phyloP scores from a whole-genome alignment of 1,284 basidiomycete genomes.

The Boletus sp. region DNA sequence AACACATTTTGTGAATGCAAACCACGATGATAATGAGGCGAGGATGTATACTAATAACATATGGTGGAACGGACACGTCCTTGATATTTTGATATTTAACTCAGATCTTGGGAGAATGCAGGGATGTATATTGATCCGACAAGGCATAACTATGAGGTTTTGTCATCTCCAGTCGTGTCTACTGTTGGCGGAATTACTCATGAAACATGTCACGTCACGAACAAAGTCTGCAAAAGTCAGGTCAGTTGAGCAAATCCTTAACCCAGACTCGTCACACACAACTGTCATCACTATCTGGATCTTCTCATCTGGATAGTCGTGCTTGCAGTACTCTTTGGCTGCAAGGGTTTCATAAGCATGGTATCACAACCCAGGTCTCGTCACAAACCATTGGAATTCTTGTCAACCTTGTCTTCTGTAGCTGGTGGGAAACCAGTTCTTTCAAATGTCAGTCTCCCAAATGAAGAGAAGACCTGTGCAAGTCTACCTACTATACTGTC shows the following conservation, averaged over 20 bases:
- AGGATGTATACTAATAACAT: constrained; percentile 27
- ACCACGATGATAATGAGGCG: constrained; percentile 3
- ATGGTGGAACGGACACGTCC: constrained; percentile 24
- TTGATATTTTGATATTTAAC: constrained; percentile 27
- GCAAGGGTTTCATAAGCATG: no score
- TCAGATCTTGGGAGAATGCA: constrained; percentile 30
- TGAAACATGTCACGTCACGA: constrained; percentile 23
- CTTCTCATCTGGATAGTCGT: constrained; percentile 77
- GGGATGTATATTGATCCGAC: constrained; percentile 23
- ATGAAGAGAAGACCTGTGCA: neutral
- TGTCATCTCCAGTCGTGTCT: constrained; percentile 37
- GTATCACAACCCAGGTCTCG: no score
- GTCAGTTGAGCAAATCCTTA: constrained; percentile 8
- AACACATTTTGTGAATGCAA: constrained; percentile 6
- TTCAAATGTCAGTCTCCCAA: constrained; percentile 16
- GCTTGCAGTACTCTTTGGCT: no score
- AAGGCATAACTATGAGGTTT: no score
- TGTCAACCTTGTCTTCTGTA: constrained; percentile 38
- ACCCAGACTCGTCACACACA: constrained; percentile 34
- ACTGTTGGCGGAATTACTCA: constrained; percentile 24
- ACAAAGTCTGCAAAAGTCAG: constrained; percentile 29
- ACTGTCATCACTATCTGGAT: constrained; percentile 47
- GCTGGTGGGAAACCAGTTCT: constrained; percentile 69
- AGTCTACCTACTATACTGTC: constrained; percentile 55
- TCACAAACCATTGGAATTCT: no score